Percentiles rank a stretch among this genome's conserved stretches.
Conservation (phyloP, 1,139 yeast genomes). For the Lodderomyces margitis region DNA sequence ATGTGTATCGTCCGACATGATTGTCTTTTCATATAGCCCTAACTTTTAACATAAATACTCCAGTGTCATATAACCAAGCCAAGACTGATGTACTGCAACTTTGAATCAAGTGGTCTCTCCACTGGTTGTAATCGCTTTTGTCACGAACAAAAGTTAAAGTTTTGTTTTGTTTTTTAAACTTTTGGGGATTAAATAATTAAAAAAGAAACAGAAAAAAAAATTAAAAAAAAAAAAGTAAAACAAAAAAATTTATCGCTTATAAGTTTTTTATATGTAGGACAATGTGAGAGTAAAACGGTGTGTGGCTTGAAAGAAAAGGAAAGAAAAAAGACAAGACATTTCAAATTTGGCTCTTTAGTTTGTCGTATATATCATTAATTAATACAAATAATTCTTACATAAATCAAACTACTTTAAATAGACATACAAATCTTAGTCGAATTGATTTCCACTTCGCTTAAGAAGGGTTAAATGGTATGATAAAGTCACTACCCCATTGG, state of each 20-base stretch:
- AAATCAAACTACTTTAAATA: too few relatives aligned
- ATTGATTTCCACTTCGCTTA: too few relatives aligned
- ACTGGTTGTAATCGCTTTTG: background rate
- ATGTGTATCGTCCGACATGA: background rate
- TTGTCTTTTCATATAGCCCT: background rate
- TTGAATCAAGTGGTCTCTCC: background rate
- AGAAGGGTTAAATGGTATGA: constrained; percentile 39
- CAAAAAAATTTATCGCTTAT: background rate
- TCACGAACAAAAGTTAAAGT: too few relatives aligned
- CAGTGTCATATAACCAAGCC: background rate
- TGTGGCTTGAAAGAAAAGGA: background rate
- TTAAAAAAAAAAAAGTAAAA: background rate
- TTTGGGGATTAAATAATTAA: background rate
- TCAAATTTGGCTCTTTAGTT: too few relatives aligned
- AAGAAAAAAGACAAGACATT: too few relatives aligned
- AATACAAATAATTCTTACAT: too few relatives aligned
- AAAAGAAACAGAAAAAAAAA: background rate
- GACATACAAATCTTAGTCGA: too few relatives aligned
- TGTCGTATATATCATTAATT: too few relatives aligned
- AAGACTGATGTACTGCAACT: background rate
- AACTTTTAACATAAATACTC: background rate
- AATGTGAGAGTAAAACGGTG: background rate
- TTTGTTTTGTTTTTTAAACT: too few relatives aligned
- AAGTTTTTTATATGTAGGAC: constrained; percentile 1
- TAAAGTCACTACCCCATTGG: constrained; percentile 24